Conservation (phyloP, 2,329 filamentous ascomycete genomes). For the Neonectria ditissima region DNA sequence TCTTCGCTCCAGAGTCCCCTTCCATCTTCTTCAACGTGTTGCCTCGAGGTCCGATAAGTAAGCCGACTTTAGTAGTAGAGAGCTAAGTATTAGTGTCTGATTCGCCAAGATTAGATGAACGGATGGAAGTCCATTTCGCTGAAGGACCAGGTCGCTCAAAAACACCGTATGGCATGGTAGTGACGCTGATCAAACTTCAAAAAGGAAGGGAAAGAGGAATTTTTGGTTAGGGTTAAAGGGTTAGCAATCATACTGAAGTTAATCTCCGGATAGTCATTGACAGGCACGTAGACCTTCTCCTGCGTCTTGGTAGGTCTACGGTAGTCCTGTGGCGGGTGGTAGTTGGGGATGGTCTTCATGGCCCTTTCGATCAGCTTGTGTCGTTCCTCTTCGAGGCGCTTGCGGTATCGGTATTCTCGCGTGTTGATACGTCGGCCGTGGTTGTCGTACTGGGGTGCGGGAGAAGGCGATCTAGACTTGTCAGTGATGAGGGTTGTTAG, state of each 20-base stretch:
- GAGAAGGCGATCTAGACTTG: slow-evolving; percentile 84
- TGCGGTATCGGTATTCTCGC: slow-evolving; percentile 97
- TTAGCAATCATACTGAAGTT: slow-evolving; percentile 99
- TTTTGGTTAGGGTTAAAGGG: slow-evolving; percentile 81
- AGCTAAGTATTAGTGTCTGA: slow-evolving; percentile 91
- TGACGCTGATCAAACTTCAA: slow-evolving; percentile 61
- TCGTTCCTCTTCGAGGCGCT: slow-evolving; percentile 97
- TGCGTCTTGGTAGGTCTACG: slow-evolving; percentile 99
- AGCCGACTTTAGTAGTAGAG: slow-evolving; percentile 91
- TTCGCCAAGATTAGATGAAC: slow-evolving; percentile 52
- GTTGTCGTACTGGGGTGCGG: slow-evolving; percentile 97
- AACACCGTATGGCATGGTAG: slow-evolving; percentile 46
- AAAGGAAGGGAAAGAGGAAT: slow-evolving; percentile 51
- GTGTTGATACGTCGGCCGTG: slow-evolving; percentile 99
- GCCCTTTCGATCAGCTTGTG: slow-evolving; percentile 99
- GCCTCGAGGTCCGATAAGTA: slow-evolving; percentile 99
- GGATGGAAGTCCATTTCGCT: slow-evolving; percentile 48
- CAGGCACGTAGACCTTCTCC: slow-evolving; percentile 99
- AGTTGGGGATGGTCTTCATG: slow-evolving; percentile 99
- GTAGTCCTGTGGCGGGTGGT: slow-evolving; percentile 98
- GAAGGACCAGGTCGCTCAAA: slow-evolving; percentile 50
- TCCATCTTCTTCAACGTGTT: slow-evolving; percentile 99
- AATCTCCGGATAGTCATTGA: slow-evolving; percentile 99
- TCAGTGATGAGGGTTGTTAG: slow-evolving; percentile 23
- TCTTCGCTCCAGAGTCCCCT: slow-evolving; percentile 95